These are phyloP conservation scores for Mortierella sp. DNA, from an alignment of 371 early-diverging fungal genomes.

Conservation along the genomic window DNA sequence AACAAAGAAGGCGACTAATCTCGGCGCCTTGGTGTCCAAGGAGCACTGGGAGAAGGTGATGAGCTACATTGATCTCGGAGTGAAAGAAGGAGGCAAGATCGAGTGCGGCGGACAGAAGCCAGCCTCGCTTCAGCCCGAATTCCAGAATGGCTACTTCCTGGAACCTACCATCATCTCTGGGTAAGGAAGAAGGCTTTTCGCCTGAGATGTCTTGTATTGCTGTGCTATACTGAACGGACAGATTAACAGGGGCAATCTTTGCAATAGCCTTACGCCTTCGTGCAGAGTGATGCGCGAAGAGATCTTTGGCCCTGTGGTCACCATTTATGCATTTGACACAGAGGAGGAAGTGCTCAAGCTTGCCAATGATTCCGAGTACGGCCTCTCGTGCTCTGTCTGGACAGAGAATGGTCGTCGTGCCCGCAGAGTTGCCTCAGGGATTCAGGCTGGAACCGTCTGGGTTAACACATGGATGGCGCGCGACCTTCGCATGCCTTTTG, in stretches of 20 bases:
- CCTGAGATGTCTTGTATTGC: too few species aligned
- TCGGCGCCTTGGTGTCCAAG: slow-evolving; percentile 73
- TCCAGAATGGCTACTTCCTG: slow-evolving; percentile 70
- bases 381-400: slow-evolving; percentile 85
- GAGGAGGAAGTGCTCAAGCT: slow-evolving; percentile 75
- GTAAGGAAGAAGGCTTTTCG: slow-evolving; percentile 30
- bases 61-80: slow-evolving; percentile 72
- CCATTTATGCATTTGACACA: slow-evolving; percentile 76
- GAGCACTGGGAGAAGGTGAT: slow-evolving; percentile 77
- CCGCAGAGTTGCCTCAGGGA: slow-evolving; percentile 66
- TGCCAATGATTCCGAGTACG: slow-evolving; percentile 82
- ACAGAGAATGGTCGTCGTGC: slow-evolving; percentile 72
- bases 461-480: slow-evolving; percentile 82
- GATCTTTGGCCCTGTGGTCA: slow-evolving; percentile 90
- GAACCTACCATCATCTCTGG: slow-evolving; percentile 76
- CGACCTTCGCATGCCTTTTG: slow-evolving; percentile 80
- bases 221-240: too few species aligned
- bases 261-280: slow-evolving; percentile 59
- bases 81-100: slow-evolving; percentile 74
- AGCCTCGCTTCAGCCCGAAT: slow-evolving; percentile 11
- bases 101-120: slow-evolving; percentile 59
- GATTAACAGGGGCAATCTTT: too few species aligned
- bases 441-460: slow-evolving; percentile 76
- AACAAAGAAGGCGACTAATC: slow-evolving; percentile 55
- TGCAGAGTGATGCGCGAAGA: slow-evolving; percentile 81